Percentiles rank a stretch among this genome's conserved stretches.
These are phyloP conservation scores for Hypoxylon intermedium DNA, from an alignment of 495 filamentous ascomycete species.

Conservation along the genomic window DNA sequence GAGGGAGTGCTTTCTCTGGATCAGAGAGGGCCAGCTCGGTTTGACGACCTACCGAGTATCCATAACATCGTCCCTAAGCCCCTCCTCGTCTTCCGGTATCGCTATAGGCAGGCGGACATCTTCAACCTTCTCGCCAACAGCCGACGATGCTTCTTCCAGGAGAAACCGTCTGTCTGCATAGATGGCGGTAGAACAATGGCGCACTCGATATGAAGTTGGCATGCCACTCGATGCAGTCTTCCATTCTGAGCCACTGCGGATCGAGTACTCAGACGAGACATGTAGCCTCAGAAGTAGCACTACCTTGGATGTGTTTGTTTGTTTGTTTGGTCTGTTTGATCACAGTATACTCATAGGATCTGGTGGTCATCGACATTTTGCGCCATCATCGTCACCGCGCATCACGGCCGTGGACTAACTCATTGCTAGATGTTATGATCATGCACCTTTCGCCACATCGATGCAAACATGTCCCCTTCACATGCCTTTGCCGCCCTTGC, in stretches of 20 bases:
- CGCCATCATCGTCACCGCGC: slow-evolving; percentile 22
- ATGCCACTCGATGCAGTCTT: slow-evolving; percentile 15
- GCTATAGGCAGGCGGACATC: no score
- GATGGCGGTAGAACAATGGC: slow-evolving; percentile 14
- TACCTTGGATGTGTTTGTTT: slow-evolving; percentile 8
- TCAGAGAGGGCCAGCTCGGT: slow-evolving; percentile 1
- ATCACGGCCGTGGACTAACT: slow-evolving; percentile 14
- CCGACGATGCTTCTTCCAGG: slow-evolving; percentile 19
- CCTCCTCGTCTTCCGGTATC: slow-evolving; percentile 26
- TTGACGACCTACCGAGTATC: slow-evolving; percentile 19
- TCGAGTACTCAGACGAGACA: slow-evolving; percentile 3
- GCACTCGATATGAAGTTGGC: slow-evolving; percentile 10
- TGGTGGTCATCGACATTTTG: slow-evolving; percentile 10
- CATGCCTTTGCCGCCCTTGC: slow-evolving; percentile 15
- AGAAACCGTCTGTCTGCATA: background rate
- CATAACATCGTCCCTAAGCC: slow-evolving; percentile 9
- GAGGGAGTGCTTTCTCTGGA: background rate
- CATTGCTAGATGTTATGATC: background rate
- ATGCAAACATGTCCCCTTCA: slow-evolving; percentile 15
- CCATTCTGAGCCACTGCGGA: slow-evolving; percentile 9
- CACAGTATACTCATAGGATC: slow-evolving; percentile 5
- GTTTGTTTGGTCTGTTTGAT: no score
- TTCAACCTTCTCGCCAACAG: slow-evolving; percentile 11
- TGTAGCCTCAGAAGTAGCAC: slow-evolving; percentile 1
- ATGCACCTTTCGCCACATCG: slow-evolving; percentile 18